Conservation (phyloP, 805 yeast genomes). For the Saturnispora galanensis region DNA sequence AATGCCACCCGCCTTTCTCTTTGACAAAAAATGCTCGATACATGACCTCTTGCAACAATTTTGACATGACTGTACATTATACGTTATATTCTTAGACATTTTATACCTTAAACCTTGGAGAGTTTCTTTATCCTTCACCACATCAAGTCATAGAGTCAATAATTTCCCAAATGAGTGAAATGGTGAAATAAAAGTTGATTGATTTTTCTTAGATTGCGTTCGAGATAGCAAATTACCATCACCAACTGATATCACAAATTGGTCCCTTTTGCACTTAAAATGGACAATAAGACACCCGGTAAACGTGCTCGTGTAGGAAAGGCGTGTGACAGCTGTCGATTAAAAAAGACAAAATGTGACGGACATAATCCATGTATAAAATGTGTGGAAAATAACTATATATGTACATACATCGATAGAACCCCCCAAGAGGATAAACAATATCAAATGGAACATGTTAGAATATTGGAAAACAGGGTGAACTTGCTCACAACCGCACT, state of each 20-base stretch:
- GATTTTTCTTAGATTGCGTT: too few relatives aligned
- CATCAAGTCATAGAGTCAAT: too few relatives aligned
- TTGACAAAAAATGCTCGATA: not conserved
- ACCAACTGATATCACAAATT: too few relatives aligned
- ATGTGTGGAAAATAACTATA: conserved; percentile 45
- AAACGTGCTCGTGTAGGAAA: conserved; percentile 39
- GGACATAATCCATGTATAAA: conserved; percentile 53
- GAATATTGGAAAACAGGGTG: conserved; percentile 47
- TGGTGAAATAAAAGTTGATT: too few relatives aligned
- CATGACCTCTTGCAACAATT: not conserved
- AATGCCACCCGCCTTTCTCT: not conserved
- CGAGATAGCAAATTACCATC: too few relatives aligned
- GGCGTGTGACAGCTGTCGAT: conserved; percentile 55
- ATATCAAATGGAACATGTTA: conserved; percentile 53
- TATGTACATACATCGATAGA: conserved; percentile 50
- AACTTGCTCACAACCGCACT: conserved; percentile 42
- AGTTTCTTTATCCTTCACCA: too few relatives aligned
- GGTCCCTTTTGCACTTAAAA: too few relatives aligned
- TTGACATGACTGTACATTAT: not conserved
- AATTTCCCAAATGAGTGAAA: too few relatives aligned
- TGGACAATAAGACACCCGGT: not conserved
- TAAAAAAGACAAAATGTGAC: conserved; percentile 55
- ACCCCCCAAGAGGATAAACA: conserved; percentile 43
- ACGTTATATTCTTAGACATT: not conserved
- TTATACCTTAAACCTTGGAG: not conserved